These are phyloP conservation scores for Garcia nutans DNA, from an alignment of 345 rosid genomes.

Conservation along the genomic window DNA sequence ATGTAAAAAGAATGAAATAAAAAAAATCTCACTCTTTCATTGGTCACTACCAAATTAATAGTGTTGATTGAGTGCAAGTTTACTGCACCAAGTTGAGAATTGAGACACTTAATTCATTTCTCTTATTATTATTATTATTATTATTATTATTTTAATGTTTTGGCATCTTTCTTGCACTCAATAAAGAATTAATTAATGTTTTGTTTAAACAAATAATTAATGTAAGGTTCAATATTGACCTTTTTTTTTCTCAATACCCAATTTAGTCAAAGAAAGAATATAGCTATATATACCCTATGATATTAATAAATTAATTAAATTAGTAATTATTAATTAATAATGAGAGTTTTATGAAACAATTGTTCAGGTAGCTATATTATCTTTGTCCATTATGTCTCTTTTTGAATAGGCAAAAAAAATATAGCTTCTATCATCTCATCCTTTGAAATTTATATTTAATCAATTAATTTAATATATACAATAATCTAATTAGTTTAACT, in stretches of 20 bases:
- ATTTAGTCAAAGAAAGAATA: not conserved
- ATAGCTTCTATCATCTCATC: no score
- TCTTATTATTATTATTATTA: no score
- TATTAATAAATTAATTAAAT: not conserved
- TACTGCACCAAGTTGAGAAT: not conserved
- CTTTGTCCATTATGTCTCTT: not conserved
- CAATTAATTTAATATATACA: not conserved
- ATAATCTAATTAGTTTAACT: not conserved
- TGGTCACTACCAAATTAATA: not conserved
- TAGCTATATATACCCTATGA: no score
- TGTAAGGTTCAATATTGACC: not conserved
- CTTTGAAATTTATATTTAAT: not conserved
- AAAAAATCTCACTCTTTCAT: not conserved
- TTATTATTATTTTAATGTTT: no score
- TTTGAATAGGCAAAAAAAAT: no score
- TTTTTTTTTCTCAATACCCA: not conserved
- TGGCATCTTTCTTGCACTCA: conserved; percentile 8
- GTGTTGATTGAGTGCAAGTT: not conserved
- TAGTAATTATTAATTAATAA: not conserved
- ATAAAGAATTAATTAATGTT: not conserved
- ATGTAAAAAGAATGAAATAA: not conserved
- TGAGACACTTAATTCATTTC: no score
- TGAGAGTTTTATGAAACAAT: not conserved
- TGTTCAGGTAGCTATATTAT: not conserved
- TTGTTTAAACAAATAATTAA: not conserved